Base-by-base conservation (phyloP, 345 rosid genomes). In the Psidium guajava region DNA sequence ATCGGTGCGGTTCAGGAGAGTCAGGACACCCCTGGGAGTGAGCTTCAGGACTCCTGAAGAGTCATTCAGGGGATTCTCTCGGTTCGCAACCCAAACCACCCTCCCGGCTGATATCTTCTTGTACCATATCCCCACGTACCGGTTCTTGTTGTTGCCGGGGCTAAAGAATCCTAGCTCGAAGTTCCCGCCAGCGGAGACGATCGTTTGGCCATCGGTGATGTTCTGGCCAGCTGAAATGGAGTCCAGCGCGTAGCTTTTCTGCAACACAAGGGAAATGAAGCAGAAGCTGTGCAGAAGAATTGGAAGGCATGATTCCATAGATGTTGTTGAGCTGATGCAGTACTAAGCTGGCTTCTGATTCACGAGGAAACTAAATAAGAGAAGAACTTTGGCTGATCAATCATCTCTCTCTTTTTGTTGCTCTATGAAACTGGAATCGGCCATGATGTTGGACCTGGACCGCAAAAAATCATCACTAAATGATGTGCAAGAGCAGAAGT, bases 1-100 rank as follows among this genome's bases (percentile, higher is more conserved):
- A 50, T 36, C 0, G 82, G 84, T 84, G 53, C 2, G 22, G 49
- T 56, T 42, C 28, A 82, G 59, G n/a, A 88, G 82, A 55, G 73
- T 40, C n/a, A 86, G 84, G 32, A 81, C 56, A 28, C 87, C 90
- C 56, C 56, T 11, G 82, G 82, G 80, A 49, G 82, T 86, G 64
- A 92, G 86, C 74, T 49, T 88, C 86, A 93, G 73, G 44, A 50
- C 56, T 11, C 90, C 92, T 2, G 94, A 82, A 44, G 93, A 87
- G 61, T 89, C 89, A 25, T 85, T 83, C 81, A 93, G 86, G 9
- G 94, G 92, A 27, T 54, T 55, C 51, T 83, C 87, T 82, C 93
- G 84, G 42, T 92, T 92, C 16, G 95, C 94, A 1, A 92, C 92
- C 94, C 94, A 93, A 13, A 93, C 95, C 49, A 89, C 88, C 11